phyloP scores from a whole-genome alignment of 2,329 filamentous ascomycete species.

The Tolypocladium ovalisporum region DNA sequence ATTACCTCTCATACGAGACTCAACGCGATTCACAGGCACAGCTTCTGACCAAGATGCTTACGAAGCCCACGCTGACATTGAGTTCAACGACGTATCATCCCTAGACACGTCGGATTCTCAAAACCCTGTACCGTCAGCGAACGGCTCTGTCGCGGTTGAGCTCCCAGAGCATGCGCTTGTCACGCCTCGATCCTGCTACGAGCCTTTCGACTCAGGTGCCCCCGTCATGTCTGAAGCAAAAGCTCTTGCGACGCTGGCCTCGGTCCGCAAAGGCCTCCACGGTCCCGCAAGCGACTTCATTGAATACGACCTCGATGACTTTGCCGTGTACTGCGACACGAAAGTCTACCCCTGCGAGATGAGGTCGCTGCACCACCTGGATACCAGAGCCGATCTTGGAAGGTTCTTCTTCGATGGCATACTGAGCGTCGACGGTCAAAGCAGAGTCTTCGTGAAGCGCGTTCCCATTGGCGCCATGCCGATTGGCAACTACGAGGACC shows the following conservation, averaged over 20 bases:
- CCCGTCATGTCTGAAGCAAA: conserved; percentile 11
- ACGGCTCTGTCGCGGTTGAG: conserved; percentile 9
- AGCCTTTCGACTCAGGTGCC: conserved; percentile 17
- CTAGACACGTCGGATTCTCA: neutral
- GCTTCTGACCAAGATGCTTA: neutral
- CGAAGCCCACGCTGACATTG: neutral
- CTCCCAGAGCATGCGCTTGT: conserved; percentile 15
- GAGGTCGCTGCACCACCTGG: conserved; percentile 41
- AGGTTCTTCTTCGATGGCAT: conserved; percentile 50
- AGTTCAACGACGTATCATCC: neutral
- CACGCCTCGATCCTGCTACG: conserved; percentile 17
- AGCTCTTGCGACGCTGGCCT: conserved; percentile 5
- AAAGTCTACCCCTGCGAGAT: conserved; percentile 34
- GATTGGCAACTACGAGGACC: conserved; percentile 52
- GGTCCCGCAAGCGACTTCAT: conserved; percentile 16
- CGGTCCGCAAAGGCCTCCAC: conserved; percentile 4
- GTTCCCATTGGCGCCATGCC: conserved; percentile 49
- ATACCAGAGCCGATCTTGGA: conserved; percentile 20
- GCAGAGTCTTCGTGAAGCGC: conserved; percentile 37
- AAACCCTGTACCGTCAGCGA: no score
- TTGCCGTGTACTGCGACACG: conserved; percentile 42
- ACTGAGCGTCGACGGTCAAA: conserved; percentile 34
- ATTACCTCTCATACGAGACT: no score
- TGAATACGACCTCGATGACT: conserved; percentile 45
- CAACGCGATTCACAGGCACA: neutral